Conservation (phyloP, 2,329 filamentous ascomycete genomes). For the Truncatella angustata region DNA sequence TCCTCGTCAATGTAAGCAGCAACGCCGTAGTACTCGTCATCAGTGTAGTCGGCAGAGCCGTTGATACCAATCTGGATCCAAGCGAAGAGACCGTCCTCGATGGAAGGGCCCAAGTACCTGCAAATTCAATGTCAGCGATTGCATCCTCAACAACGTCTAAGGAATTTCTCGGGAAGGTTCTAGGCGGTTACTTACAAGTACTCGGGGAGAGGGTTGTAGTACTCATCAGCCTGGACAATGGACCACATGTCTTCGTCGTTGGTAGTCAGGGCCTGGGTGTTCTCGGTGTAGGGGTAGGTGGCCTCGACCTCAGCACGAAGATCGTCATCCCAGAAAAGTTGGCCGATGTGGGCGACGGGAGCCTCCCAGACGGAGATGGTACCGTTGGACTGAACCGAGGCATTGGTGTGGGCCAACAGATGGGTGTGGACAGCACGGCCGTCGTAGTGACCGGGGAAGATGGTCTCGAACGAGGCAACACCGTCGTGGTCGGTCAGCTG, state of each 20-base stretch:
- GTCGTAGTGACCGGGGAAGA: slow-evolving; percentile 41
- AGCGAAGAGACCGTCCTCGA: slow-evolving; percentile 44
- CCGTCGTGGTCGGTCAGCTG: slow-evolving; percentile 45
- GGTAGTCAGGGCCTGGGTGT: slow-evolving; percentile 25
- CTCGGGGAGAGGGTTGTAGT: slow-evolving; percentile 47
- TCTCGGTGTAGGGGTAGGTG: slow-evolving; percentile 26
- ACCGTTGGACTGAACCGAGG: slow-evolving; percentile 25
- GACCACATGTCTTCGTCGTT: slow-evolving; percentile 33
- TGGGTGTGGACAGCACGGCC: slow-evolving; percentile 41
- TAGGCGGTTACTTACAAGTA: no score
- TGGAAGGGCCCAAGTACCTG: slow-evolving; percentile 47
- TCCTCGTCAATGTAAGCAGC: slow-evolving; percentile 24
- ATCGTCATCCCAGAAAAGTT: slow-evolving; percentile 30
- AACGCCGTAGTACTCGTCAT: slow-evolving; percentile 23
- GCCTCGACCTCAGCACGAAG: slow-evolving; percentile 27
- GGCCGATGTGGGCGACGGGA: slow-evolving; percentile 29
- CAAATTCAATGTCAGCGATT: no score
- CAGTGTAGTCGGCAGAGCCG: slow-evolving; percentile 30
- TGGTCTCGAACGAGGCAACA: slow-evolving; percentile 45
- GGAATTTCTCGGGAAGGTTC: no score
- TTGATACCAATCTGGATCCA: slow-evolving; percentile 50
- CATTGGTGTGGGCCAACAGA: slow-evolving; percentile 29
- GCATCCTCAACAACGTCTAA: no score
- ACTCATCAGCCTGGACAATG: slow-evolving; percentile 23
- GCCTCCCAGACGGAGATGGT: slow-evolving; percentile 25